A percentile compares a stretch with the other conserved stretches of the same genome.
These are phyloP conservation scores for Nowakowskiella sp. DNA, from an alignment of 192 early-diverging fungal species.

Conservation along the genomic window DNA sequence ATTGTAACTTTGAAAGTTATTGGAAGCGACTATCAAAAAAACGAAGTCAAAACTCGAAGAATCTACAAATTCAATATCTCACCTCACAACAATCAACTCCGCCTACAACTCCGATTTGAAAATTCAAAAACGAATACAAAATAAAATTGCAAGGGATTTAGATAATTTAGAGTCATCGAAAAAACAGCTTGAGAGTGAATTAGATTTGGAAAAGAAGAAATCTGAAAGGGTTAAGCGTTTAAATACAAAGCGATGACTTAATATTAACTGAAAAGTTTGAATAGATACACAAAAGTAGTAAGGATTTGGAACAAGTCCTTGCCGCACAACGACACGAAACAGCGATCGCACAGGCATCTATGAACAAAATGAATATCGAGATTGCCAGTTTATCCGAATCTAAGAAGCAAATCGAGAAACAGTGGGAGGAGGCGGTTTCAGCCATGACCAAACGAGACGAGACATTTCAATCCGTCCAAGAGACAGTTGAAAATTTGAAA, in stretches of 20 bases:
- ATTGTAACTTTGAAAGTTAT: slow-evolving; percentile 4
- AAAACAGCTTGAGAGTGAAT: slow-evolving; percentile 20
- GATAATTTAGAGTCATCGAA: slow-evolving; percentile 12
- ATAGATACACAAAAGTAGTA: slow-evolving; percentile 18
- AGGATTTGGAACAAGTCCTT: slow-evolving; percentile 31
- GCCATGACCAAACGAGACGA: slow-evolving; percentile 46
- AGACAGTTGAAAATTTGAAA: slow-evolving; percentile 15
- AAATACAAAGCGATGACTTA: neutral
- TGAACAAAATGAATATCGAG: slow-evolving; percentile 39
- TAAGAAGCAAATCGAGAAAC: slow-evolving; percentile 30
- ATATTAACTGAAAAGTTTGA: neutral
- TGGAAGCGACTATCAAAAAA: slow-evolving; percentile 9
- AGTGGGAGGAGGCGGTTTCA: slow-evolving; percentile 44
- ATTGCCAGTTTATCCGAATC: slow-evolving; percentile 15
- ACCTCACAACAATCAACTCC: slow-evolving; percentile 35
- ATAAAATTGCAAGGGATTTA: slow-evolving; percentile 40
- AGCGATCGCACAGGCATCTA: slow-evolving; percentile 25
- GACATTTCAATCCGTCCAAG: slow-evolving; percentile 29
- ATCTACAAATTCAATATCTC: slow-evolving; percentile 16
- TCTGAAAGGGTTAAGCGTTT: slow-evolving; percentile 24
- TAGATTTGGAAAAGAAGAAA: slow-evolving; percentile 26
- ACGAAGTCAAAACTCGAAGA: slow-evolving; percentile 24
- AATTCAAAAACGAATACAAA: slow-evolving; percentile 38
- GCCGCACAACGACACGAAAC: slow-evolving; percentile 35
- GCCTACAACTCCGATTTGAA: slow-evolving; percentile 40